These are phyloP conservation scores for Radiomyces spectabilis DNA, from an alignment of 192 early-diverging fungal species.

Conservation along the genomic window DNA sequence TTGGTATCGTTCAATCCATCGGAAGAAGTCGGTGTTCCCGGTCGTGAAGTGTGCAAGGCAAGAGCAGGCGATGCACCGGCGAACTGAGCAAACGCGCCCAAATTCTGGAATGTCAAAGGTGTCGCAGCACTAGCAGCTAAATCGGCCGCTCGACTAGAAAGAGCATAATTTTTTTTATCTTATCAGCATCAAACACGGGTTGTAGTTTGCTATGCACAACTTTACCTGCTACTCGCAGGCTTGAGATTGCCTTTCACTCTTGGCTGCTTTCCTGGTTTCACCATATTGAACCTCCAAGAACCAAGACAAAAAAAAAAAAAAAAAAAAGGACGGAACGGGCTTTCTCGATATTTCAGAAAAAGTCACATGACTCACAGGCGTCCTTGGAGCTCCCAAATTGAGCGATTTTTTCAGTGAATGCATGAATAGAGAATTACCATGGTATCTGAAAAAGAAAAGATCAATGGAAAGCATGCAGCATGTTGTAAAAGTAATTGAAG, in stretches of 20 bases:
- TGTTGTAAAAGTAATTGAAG: too few species aligned
- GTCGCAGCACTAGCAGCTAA: constrained; percentile 26
- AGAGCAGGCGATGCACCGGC: constrained; percentile 32
- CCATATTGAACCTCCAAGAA: constrained; percentile 30
- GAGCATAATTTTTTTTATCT: neutral
- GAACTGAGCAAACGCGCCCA: constrained; percentile 64
- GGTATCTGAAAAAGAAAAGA: too few species aligned
- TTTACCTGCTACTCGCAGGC: constrained; percentile 82
- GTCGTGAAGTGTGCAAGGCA: constrained; percentile 11
- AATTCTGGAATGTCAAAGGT: constrained; percentile 38
- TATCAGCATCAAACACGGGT: neutral
- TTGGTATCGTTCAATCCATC: constrained; percentile 4
- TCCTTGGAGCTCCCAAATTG: too few species aligned
- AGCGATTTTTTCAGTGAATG: too few species aligned
- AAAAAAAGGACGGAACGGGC: too few species aligned
- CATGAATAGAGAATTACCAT: too few species aligned
- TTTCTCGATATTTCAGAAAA: too few species aligned
- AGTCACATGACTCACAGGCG: too few species aligned
- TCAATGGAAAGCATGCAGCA: too few species aligned
- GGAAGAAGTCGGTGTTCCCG: constrained; percentile 23
- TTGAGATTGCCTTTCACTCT: constrained; percentile 81
- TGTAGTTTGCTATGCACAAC: neutral
- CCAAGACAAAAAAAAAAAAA: too few species aligned
- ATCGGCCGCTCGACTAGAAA: constrained; percentile 57
- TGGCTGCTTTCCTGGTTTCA: constrained; percentile 50